These are phyloP conservation scores for Gentiana macrophylla DNA, from an alignment of 257 asterid genomes.

Conservation along the genomic window DNA sequence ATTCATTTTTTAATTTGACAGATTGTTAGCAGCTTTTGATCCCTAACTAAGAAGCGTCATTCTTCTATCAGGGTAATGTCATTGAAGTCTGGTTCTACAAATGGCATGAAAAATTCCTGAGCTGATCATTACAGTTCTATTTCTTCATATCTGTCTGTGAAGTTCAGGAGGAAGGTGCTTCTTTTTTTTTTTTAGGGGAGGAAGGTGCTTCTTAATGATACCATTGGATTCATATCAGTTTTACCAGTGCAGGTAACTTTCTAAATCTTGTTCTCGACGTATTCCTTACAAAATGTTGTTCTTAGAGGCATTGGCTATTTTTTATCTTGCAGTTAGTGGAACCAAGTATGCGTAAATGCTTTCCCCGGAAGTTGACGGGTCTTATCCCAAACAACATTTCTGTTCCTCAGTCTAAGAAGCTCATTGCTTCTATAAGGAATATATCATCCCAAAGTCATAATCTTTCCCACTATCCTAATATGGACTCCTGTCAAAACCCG, in stretches of 20 bases:
- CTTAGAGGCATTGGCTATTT: conserved; percentile 8
- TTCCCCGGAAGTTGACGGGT: conserved; percentile 16
- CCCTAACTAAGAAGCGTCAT: conserved; percentile 73
- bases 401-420: conserved; percentile 5
- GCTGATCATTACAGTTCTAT: neutral
- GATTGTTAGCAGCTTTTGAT: conserved; percentile 95
- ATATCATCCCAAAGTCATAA: conserved; percentile 13
- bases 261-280: conserved; percentile 5
- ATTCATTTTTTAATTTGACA: conserved; percentile 15
- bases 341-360: conserved; percentile 19
- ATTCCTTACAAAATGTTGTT: neutral
- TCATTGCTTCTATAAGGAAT: neutral
- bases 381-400: conserved; percentile 17
- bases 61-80: conserved; percentile 82
- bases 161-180: conserved; percentile 51
- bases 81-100: neutral
- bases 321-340: conserved; percentile 39
- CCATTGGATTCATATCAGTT: conserved; percentile 94
- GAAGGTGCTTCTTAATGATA: conserved; percentile 72
- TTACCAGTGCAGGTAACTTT: conserved; percentile 79
- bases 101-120: neutral
- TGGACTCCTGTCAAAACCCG: conserved; percentile 20
- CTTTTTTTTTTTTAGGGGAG: too few relatives aligned
- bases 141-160: conserved; percentile 10
- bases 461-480: conserved; percentile 29